phyloP scores from a whole-genome alignment of 352 stramenopile genomes.

The Blastocystis sp. region DNA sequence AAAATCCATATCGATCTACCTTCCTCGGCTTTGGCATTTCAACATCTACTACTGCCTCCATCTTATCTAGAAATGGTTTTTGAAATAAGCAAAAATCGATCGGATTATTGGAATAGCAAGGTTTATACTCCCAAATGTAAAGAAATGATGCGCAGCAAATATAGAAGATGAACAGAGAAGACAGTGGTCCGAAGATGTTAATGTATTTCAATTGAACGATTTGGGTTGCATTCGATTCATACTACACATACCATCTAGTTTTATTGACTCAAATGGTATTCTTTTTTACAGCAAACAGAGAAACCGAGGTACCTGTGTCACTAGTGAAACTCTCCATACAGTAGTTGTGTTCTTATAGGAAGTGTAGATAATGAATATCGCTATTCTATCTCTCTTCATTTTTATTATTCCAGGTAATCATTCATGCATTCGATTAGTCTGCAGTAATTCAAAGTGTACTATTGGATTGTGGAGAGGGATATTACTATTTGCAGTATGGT shows the following conservation, averaged over 20 bases:
- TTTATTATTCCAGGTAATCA: background rate
- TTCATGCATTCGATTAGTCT: background rate
- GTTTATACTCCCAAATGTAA: background rate
- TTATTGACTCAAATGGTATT: no score
- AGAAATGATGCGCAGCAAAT: background rate
- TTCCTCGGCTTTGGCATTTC: background rate
- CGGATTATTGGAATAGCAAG: background rate
- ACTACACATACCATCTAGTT: no score
- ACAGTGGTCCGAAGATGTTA: background rate
- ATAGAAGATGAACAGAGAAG: background rate
- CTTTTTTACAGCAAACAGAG: background rate
- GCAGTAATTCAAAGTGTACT: background rate
- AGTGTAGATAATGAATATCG: background rate
- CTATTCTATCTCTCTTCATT: background rate
- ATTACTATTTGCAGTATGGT: background rate
- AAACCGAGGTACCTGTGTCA: background rate
- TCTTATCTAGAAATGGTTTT: background rate
- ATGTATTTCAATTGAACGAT: background rate
- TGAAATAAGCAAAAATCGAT: background rate
- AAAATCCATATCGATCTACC: slow-evolving; percentile 47
- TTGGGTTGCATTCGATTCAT: no score
- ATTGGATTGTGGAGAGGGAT: background rate
- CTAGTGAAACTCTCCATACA: background rate
- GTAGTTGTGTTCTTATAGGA: background rate
- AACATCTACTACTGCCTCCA: slow-evolving; percentile 1